Evolutionary conservation across 495 filamentous ascomycete genomes (phyloP), one percentile per base, ranked within the genome.

Genomic region (Penicillium herquei): DNA sequence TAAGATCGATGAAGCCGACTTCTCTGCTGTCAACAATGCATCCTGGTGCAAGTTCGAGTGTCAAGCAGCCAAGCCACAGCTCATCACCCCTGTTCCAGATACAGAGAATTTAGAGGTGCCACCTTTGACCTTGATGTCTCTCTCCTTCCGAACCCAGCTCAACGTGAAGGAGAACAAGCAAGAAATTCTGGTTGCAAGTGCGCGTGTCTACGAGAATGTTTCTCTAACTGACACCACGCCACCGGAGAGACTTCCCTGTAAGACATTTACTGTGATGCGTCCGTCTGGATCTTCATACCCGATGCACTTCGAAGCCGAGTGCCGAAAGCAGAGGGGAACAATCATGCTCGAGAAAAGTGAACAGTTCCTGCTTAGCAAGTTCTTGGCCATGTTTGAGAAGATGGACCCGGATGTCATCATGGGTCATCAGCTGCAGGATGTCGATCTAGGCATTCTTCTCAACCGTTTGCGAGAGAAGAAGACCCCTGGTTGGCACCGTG

Each of bases 1-100:
- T 14, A 89, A 84, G 65, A 91, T 98, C 53, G 81, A 90, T 56
- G 87, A 86, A 51, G 89, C 87, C 34, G 84, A 96, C 66, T 96
- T 96, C 70, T 78, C 81, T 11, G 78, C 87, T 2, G 73, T 96
- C n/a, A 91, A 87, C 68, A 97, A 97, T 63, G 86, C 90, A 16
- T 98, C 95, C 2, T 93, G 94, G 84, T 97, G 95, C 80, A 97
- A 96, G 62, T 85, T 98, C 16, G 94, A 98, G 72, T 84, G 95
- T 44, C 84, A 88, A 61, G 85, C 91, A 39, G 74, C 79, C 5
- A 87, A 90, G 54, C 95, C 94, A 3, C 84, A 84, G 53, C 78
- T 81, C 46, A 84, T 98, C 57, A 79, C 79, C 2, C 71, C 82
- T 1, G 65, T 95, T 17, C 82, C 80, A 40, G 90, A 96, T 59